These are phyloP conservation scores for Russula olivacea DNA, from an alignment of 768 basidiomycete genomes.

Conservation along the genomic window DNA sequence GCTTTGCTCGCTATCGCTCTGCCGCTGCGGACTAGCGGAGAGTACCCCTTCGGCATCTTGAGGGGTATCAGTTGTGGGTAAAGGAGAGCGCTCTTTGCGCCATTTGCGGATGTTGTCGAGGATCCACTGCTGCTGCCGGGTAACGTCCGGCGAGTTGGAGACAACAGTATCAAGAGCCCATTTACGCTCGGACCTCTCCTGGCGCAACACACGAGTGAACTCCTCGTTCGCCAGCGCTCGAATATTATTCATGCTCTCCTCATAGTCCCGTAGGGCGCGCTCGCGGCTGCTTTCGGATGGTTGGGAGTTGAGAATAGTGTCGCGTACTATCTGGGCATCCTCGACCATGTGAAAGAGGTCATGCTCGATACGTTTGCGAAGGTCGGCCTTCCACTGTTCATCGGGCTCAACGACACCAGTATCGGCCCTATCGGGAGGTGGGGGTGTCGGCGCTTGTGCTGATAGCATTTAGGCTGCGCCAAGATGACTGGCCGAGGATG, in stretches of 20 bases:
- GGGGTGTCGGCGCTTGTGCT: constrained; percentile 14
- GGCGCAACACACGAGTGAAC: constrained; percentile 16
- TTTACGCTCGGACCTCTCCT: constrained; percentile 23
- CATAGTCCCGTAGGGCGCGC: constrained; percentile 9
- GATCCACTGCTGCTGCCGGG: constrained; percentile 24
- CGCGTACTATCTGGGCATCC: constrained; percentile 15
- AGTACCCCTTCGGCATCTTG: no score
- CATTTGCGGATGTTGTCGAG: constrained; percentile 1
- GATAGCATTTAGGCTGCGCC: constrained; percentile 22
- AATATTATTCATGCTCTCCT: constrained; percentile 20
- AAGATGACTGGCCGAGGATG: constrained; percentile 12
- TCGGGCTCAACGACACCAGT: constrained; percentile 16
- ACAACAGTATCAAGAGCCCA: constrained; percentile 19
- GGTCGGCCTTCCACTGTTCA: constrained; percentile 24
- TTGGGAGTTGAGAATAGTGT: constrained; percentile 6
- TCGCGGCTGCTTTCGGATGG: constrained; percentile 10
- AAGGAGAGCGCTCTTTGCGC: no score
- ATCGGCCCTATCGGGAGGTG: constrained; percentile 16
- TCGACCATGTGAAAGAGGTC: no score
- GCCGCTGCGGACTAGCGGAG: no score
- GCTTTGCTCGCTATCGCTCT: no score
- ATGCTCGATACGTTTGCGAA: constrained; percentile 19
- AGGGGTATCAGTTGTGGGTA: no score
- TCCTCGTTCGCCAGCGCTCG: constrained; percentile 19
- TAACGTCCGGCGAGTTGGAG: constrained; percentile 22